Conservation (phyloP, 768 basidiomycete species). For the Asterophora lycoperdoides region DNA sequence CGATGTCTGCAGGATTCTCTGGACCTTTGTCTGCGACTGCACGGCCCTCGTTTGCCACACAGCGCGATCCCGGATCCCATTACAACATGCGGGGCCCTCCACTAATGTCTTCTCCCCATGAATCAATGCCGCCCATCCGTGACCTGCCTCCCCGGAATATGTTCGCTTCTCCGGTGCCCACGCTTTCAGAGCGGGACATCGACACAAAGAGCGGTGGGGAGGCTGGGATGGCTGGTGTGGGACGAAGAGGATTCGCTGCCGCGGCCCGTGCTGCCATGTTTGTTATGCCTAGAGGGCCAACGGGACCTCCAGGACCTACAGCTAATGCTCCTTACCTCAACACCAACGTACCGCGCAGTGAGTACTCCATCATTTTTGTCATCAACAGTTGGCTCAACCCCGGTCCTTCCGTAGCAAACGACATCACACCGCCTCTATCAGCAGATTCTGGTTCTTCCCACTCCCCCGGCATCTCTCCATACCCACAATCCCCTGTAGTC, state of each 20-base stretch:
- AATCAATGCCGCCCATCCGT: neutral
- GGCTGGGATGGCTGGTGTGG: constrained; percentile 90
- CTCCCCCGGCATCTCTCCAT: constrained; percentile 40
- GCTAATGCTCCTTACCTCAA: constrained; percentile 43
- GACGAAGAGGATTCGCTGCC: constrained; percentile 78
- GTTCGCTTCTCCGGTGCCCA: constrained; percentile 17
- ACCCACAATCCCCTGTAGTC: constrained; percentile 28
- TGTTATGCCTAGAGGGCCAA: constrained; percentile 14
- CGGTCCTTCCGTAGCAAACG: constrained; percentile 22
- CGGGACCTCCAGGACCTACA: constrained; percentile 22
- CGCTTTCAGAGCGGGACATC: constrained; percentile 33
- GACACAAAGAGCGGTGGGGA: constrained; percentile 73
- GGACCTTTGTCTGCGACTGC: constrained; percentile 12
- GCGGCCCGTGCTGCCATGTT: constrained; percentile 54
- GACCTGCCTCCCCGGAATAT: constrained; percentile 9
- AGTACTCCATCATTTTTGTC: constrained; percentile 19
- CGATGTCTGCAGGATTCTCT: neutral
- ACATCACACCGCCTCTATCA: constrained; percentile 41
- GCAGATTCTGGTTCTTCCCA: constrained; percentile 43
- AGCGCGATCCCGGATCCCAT: constrained; percentile 6
- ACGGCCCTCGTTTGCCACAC: constrained; percentile 11
- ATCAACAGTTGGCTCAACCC: constrained; percentile 7
- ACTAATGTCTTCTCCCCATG: neutral
- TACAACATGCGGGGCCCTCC: neutral
- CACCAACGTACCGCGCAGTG: constrained; percentile 40